Base-by-base conservation (phyloP, 2,329 filamentous ascomycete species). In the Aureobasidium sp. region DNA sequence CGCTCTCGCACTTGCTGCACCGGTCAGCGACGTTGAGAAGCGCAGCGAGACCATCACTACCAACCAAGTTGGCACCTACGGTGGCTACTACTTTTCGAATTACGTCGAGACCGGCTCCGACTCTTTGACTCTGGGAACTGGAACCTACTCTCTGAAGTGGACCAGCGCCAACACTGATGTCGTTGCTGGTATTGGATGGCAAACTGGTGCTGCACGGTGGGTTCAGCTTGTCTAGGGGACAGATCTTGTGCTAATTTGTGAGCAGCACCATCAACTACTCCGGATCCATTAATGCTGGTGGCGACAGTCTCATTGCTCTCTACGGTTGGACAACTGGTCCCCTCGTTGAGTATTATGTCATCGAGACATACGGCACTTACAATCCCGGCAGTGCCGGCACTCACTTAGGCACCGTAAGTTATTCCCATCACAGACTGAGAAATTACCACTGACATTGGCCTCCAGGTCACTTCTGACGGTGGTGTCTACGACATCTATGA, bases 111-210 rank as follows among this genome's bases (percentile, higher is more conserved):
- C 24, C 17, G 54, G 54, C 12, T 14, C 50, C 30, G 56, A 53
- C 29, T 17, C 38, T 24, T 44, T 58, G 21, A 45, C 34, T 3
- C 34, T 58, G 8, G 47, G 51, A n/a, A 49, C 51, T n/a, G 54
- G 51, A n/a, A 39, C 32, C 5, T 58, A 58, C 37, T 38, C 30
- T 10, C 41, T 58, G 6, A 24, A 42, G 12, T 58, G 56, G 56
- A 45, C 21, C 25, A 38, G 40, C 12, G 41, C 49, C 30, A 51
- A 45, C 19, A 48, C 38, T n/a, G 55, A 58, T 38, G 51, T 79
- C 40, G 77, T 80, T 27, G 76, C 70, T 55, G 79, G 79, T 27
- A 81, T 80, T 66, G 79, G 79, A 34, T 81, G 79, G 78, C 74
- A 74, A 53, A 73, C 77, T 16, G 79, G 78, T 40, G 71, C 64